These are phyloP conservation scores for Abrus pulchellus DNA, from an alignment of 306 rosid species.

Conservation along the genomic window DNA sequence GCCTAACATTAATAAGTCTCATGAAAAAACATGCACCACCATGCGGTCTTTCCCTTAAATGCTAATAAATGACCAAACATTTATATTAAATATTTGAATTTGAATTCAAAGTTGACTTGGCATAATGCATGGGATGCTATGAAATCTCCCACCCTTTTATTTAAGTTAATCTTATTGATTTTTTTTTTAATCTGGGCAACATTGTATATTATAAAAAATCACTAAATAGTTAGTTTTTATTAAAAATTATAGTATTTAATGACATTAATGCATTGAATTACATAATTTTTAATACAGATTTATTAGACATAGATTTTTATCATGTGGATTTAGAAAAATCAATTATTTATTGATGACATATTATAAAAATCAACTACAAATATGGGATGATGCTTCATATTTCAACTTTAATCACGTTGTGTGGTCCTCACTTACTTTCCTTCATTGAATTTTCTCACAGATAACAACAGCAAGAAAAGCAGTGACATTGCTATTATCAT, in stretches of 20 bases:
- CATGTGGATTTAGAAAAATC: no score
- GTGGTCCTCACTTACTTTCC: slow-evolving; percentile 29
- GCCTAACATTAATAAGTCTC: slow-evolving; percentile 43
- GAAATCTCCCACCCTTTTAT: background rate
- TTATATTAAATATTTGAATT: background rate
- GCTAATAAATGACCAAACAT: slow-evolving; percentile 43
- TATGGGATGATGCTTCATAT: background rate
- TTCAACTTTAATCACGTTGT: background rate
- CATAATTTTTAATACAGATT: no score
- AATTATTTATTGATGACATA: background rate
- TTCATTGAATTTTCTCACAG: slow-evolving; percentile 56
- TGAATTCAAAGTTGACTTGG: slow-evolving; percentile 22
- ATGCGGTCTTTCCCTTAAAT: slow-evolving; percentile 34
- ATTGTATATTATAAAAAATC: no score
- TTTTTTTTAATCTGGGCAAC: no score
- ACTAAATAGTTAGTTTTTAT: no score
- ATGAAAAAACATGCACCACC: slow-evolving; percentile 30
- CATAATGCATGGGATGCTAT: background rate
- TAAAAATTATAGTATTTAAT: no score
- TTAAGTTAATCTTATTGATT: background rate
- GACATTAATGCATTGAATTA: no score
- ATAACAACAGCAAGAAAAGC: slow-evolving; percentile 97
- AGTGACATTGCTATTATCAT: slow-evolving; percentile 83
- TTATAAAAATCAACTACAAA: background rate
- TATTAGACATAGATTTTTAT: no score